Evolutionary conservation across 2,329 filamentous ascomycete genomes (phyloP).

Genomic region (Metarhizium anisopliae): DNA sequence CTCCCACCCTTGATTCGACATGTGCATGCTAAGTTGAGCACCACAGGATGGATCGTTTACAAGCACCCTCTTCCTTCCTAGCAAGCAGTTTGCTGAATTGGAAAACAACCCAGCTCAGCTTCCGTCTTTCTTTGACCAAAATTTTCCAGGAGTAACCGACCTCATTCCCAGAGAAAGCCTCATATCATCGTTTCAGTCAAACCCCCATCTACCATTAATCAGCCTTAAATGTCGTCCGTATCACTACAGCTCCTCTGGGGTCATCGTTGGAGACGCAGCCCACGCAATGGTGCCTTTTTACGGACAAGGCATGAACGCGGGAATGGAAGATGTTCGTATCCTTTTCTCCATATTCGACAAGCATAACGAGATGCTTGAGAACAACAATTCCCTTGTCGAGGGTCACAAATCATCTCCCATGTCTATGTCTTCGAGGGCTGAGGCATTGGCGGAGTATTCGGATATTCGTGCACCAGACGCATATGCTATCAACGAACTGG

Average conservation of each 20-base stretch:
- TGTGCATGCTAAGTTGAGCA: conserved; percentile 5
- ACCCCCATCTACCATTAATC: conserved; percentile 87
- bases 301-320: conserved; percentile 95
- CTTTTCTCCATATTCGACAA: conserved; percentile 76
- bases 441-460: conserved; percentile 70
- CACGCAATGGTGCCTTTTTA: conserved; percentile 99
- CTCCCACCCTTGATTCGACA: conserved; percentile 6
- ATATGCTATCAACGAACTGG: conserved; percentile 85
- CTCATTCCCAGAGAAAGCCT: conserved; percentile 62
- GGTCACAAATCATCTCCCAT: conserved; percentile 26
- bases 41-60: conserved; percentile 82
- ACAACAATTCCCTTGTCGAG: conserved; percentile 27
- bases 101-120: conserved; percentile 53
- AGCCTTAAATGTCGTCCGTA: conserved; percentile 89
- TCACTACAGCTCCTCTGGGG: conserved; percentile 66
- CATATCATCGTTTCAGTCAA: conserved; percentile 63
- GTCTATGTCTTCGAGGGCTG: conserved; percentile 44
- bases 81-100: conserved; percentile 57
- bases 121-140: conserved; percentile 64
- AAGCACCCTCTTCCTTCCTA: conserved; percentile 84
- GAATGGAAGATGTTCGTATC: conserved; percentile 85
- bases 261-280: conserved; percentile 87
- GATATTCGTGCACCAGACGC: conserved; percentile 66
- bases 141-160: conserved; percentile 80
- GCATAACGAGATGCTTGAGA: conserved; percentile 38